Evolutionary conservation across 352 stramenopile species (phyloP).

Genomic region (Phytophthora cryptogea): DNA sequence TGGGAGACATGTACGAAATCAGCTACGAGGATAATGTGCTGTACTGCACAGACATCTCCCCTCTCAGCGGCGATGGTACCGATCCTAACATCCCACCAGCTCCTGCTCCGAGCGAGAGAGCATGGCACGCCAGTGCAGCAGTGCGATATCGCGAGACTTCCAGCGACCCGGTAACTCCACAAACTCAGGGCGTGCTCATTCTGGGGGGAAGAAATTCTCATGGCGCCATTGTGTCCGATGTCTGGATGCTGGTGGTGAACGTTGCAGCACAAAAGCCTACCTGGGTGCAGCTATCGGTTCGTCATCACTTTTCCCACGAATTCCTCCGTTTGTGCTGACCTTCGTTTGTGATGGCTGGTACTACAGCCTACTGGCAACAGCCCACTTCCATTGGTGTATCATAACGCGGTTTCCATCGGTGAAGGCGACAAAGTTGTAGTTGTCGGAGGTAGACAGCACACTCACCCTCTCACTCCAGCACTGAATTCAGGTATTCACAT

Average conservation of each 20-base stretch:
- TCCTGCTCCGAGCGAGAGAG: slow-evolving; percentile 25
- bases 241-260: slow-evolving; percentile 49
- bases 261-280: slow-evolving; percentile 19
- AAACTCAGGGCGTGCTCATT: slow-evolving; percentile 44
- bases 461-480: slow-evolving; percentile 1
- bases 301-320: slow-evolving; percentile 2
- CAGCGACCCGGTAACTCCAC: slow-evolving; percentile 16
- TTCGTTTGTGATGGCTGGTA: slow-evolving; percentile 1
- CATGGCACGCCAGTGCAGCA: slow-evolving; percentile 51
- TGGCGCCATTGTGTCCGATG: slow-evolving; percentile 43
- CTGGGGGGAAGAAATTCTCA: slow-evolving; percentile 48
- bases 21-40: slow-evolving; percentile 46
- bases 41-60: slow-evolving; percentile 39
- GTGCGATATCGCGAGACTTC: slow-evolving; percentile 22
- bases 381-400: slow-evolving; percentile 55
- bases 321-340: neutral
- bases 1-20: slow-evolving; percentile 51
- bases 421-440: slow-evolving; percentile 51
- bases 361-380: slow-evolving; percentile 50
- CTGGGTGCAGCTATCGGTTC: slow-evolving; percentile 50
- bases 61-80: slow-evolving; percentile 13
- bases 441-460: slow-evolving; percentile 42
- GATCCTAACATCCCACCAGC: slow-evolving; percentile 16
- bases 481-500: slow-evolving; percentile 49
- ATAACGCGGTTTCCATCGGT: slow-evolving; percentile 45